phyloP scores from a whole-genome alignment of 2,329 filamentous ascomycete species.

The Epicoccum sorghinum region DNA sequence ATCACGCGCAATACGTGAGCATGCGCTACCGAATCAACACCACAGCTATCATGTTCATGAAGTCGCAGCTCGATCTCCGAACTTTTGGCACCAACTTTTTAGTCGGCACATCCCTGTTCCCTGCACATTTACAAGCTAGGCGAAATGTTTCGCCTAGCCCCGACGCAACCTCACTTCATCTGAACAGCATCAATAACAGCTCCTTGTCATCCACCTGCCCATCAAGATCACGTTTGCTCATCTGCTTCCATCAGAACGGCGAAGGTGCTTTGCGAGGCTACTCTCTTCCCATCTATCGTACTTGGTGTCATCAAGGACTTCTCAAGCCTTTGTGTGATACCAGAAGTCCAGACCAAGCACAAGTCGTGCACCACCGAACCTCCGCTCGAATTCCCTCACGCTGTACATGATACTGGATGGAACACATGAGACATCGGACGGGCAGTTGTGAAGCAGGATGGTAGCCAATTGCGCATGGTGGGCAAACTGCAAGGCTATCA shows the following conservation, averaged over 20 bases:
- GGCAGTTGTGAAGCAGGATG: no score
- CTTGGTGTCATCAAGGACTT: neutral
- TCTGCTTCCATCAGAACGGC: constrained; percentile 15
- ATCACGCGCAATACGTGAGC: constrained; percentile 20
- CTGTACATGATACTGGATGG: neutral
- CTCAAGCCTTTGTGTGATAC: neutral
- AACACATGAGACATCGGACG: neutral
- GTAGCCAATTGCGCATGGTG: no score
- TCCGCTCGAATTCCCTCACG: neutral
- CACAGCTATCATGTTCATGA: constrained; percentile 22
- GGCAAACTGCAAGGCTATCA: no score
- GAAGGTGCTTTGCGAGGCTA: neutral
- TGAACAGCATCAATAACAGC: neutral
- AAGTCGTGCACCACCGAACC: constrained; percentile 1
- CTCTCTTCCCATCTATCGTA: neutral
- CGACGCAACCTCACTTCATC: neutral
- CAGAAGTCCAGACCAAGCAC: neutral
- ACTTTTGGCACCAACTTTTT: constrained; percentile 20
- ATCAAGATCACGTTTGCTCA: neutral
- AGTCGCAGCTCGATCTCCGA: constrained; percentile 14
- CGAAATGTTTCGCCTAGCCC: neutral
- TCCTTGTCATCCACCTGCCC: neutral
- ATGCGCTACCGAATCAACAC: constrained; percentile 25
- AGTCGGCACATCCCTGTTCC: neutral
- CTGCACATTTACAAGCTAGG: neutral